These are phyloP conservation scores for Talaromyces albobiverticillius DNA, from an alignment of 2,329 filamentous ascomycete genomes.

Conservation along the genomic window DNA sequence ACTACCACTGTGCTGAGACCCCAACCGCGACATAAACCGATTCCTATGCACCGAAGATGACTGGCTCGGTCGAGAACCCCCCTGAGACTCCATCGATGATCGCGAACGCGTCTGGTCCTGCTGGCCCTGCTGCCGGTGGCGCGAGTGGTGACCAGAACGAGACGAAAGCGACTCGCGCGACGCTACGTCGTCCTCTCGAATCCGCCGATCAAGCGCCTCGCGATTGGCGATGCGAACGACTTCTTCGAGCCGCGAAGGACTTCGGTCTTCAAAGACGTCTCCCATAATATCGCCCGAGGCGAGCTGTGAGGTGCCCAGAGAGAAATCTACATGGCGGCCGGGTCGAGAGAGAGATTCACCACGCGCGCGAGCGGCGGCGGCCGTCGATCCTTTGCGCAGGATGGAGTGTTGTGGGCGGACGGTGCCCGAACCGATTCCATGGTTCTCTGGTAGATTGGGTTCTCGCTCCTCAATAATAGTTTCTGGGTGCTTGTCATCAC, in stretches of 20 bases:
- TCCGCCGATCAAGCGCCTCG: slow-evolving; percentile 37
- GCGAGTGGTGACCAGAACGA: slow-evolving; percentile 15
- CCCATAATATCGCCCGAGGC: slow-evolving; percentile 58
- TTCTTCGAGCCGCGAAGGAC: slow-evolving; percentile 39
- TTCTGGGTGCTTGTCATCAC: slow-evolving; percentile 34
- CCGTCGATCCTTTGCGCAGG: slow-evolving; percentile 49
- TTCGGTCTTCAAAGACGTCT: slow-evolving; percentile 62
- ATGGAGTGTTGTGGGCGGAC: slow-evolving; percentile 50
- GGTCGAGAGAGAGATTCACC: slow-evolving; percentile 55
- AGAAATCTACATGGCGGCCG: slow-evolving; percentile 68
- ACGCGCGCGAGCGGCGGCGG: slow-evolving; percentile 46
- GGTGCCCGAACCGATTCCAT: slow-evolving; percentile 20
- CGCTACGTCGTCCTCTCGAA: slow-evolving; percentile 30
- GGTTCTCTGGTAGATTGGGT: slow-evolving; percentile 28
- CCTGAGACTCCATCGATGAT: slow-evolving; percentile 22
- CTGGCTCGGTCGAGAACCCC: slow-evolving; percentile 26
- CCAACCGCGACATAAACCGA: slow-evolving; percentile 59
- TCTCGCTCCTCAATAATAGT: slow-evolving; percentile 42
- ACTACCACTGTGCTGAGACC: slow-evolving; percentile 27
- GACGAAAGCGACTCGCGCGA: slow-evolving; percentile 19
- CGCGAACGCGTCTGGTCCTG: slow-evolving; percentile 16
- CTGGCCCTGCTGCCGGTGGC: slow-evolving; percentile 18
- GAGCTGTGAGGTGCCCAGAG: slow-evolving; percentile 62
- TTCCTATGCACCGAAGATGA: slow-evolving; percentile 51
- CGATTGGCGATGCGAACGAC: slow-evolving; percentile 39